These are phyloP conservation scores for Leishmania arabica DNA, from an alignment of 208 protist genomes.

Conservation along the genomic window DNA sequence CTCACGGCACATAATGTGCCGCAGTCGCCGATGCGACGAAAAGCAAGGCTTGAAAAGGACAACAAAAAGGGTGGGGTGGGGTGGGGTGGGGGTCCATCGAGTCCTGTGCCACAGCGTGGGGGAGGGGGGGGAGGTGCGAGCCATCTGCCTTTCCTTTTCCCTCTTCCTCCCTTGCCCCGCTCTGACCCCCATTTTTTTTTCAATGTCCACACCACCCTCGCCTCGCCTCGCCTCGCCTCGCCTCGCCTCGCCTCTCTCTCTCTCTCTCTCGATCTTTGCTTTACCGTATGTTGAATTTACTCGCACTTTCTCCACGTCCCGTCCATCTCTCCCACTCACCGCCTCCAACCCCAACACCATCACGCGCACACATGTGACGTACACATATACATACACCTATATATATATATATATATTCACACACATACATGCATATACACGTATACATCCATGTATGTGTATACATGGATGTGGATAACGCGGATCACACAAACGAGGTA, in stretches of 20 bases:
- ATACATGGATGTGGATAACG: too few relatives aligned
- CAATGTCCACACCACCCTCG: not conserved
- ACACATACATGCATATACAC: not conserved
- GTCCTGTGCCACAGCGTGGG: not conserved
- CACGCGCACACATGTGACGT: not conserved
- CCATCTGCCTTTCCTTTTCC: not conserved
- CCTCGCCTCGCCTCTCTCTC: not conserved
- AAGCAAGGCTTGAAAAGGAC: not conserved
- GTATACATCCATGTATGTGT: not conserved
- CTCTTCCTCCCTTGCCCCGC: too few relatives aligned
- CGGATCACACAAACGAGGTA: not conserved
- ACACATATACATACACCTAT: not conserved
- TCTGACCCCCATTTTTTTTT: not conserved
- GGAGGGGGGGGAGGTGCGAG: not conserved
- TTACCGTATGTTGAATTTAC: not conserved
- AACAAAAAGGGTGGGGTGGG: too few relatives aligned
- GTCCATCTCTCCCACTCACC: not conserved
- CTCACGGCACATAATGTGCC: not conserved
- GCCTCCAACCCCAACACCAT: not conserved
- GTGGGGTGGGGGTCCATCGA: not conserved
- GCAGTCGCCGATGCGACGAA: not conserved
- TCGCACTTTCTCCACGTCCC: not conserved
- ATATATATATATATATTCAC: not conserved
- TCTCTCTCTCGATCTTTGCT: not conserved
- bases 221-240: too few relatives aligned